phyloP scores from a whole-genome alignment of 73 alveolate species.

The Loxodes magnus region DNA sequence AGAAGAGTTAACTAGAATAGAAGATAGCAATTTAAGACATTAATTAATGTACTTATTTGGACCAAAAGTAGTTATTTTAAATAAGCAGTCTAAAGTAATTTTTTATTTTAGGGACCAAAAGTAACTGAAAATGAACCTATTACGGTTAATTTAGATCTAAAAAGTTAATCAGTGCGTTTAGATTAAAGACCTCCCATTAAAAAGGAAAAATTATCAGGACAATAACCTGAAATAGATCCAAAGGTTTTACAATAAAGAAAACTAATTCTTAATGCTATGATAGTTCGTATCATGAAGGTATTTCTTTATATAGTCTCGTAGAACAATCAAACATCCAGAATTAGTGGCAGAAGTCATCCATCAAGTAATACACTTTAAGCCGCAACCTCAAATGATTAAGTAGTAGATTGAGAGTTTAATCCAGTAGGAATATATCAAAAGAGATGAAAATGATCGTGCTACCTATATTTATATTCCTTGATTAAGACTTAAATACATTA shows the following conservation, averaged over 20 bases:
- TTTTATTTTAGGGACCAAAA: too few species aligned
- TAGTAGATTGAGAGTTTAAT: conserved; percentile 59
- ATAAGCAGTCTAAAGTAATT: conserved; percentile 32
- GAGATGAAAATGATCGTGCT: conserved; percentile 58
- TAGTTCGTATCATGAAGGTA: conserved; percentile 64
- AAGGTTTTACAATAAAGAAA: conserved; percentile 37
- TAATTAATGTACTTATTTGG: conserved; percentile 31
- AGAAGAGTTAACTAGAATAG: conserved; percentile 28
- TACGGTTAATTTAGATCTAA: conserved; percentile 20
- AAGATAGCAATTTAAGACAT: conserved; percentile 27
- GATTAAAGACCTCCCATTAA: conserved; percentile 27
- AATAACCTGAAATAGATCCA: conserved; percentile 18
- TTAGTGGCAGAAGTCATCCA: conserved; percentile 42
- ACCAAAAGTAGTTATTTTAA: conserved; percentile 40
- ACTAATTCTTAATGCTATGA: conserved; percentile 42
- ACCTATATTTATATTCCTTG: conserved; percentile 58
- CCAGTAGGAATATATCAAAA: conserved; percentile 54
- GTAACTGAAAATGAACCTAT: conserved; percentile 19
- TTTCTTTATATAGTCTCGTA: too few species aligned
- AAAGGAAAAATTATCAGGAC: conserved; percentile 21
- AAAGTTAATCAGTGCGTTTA: conserved; percentile 11
- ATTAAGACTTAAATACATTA: not conserved
- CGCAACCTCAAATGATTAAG: conserved; percentile 80
- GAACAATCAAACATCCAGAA: conserved; percentile 33
- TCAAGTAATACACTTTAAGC: conserved; percentile 58